These are phyloP conservation scores for Penicillium sp. DNA, from an alignment of 2,329 filamentous ascomycete genomes.

Conservation along the genomic window DNA sequence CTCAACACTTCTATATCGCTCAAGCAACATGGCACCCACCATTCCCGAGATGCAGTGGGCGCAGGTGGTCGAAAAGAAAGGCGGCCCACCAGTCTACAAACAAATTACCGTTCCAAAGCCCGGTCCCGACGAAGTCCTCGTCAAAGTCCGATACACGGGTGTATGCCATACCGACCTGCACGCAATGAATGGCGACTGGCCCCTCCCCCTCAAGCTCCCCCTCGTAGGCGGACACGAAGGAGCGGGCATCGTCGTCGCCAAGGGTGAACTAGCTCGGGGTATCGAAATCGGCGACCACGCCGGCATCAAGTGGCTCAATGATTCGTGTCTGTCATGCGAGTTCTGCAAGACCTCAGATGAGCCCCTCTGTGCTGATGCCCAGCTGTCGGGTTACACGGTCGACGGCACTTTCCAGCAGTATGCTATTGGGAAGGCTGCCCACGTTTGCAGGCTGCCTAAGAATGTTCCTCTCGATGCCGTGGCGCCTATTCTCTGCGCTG, in stretches of 20 bases:
- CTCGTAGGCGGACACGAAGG: slow-evolving; percentile 79
- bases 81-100: slow-evolving; percentile 59
- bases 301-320: slow-evolving; percentile 91
- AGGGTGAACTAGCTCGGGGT: slow-evolving; percentile 73
- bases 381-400: slow-evolving; percentile 86
- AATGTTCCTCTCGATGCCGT: slow-evolving; percentile 72
- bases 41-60: slow-evolving; percentile 88
- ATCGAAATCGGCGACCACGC: slow-evolving; percentile 79
- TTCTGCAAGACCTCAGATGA: slow-evolving; percentile 82
- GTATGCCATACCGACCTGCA: slow-evolving; percentile 87
- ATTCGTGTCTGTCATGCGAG: slow-evolving; percentile 76
- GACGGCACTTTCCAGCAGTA: slow-evolving; percentile 95
- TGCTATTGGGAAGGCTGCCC: slow-evolving; percentile 78
- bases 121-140: slow-evolving; percentile 82
- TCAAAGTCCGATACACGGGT: slow-evolving; percentile 87
- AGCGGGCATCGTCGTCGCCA: slow-evolving; percentile 78
- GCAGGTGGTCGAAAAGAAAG: slow-evolving; percentile 80
- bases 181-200: slow-evolving; percentile 88
- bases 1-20: neutral
- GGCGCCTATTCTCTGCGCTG: slow-evolving; percentile 77
- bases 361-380: slow-evolving; percentile 72
- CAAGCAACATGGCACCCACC: slow-evolving; percentile 22
- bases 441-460: slow-evolving; percentile 79
- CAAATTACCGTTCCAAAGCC: slow-evolving; percentile 75
- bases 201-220: slow-evolving; percentile 75